Conservation (phyloP, 176 grass and related monocot species). For the Typha latifolia region DNA sequence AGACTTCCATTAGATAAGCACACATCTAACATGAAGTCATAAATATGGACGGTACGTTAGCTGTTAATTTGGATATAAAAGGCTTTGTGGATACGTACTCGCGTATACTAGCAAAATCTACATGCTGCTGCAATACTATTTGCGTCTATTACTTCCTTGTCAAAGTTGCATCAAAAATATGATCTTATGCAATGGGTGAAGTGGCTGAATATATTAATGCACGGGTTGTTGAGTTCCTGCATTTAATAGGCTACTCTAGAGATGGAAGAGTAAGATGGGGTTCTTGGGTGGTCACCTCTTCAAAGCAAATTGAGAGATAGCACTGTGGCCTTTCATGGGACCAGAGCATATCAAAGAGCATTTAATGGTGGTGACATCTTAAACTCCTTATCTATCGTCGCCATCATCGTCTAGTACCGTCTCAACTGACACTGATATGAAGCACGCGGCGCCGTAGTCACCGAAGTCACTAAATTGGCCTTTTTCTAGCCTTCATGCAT, state of each 20-base stretch:
- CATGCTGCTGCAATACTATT: not conserved
- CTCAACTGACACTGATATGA: not conserved
- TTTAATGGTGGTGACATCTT: not conserved
- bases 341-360: not conserved
- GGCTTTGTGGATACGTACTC: not conserved
- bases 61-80: not conserved
- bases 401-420: not conserved
- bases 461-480: constrained; percentile 10
- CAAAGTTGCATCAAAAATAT: no score
- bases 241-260: not conserved
- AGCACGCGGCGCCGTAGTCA: constrained; percentile 6
- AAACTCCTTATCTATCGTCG: not conserved
- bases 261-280: not conserved
- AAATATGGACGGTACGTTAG: not conserved
- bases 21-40: not conserved
- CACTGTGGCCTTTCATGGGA: not conserved
- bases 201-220: no score
- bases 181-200: no score
- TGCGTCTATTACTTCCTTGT: no score
- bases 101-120: not conserved
- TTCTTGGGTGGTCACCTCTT: constrained; percentile 3
- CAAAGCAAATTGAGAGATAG: not conserved
- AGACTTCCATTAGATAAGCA: not conserved
- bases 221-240: not conserved
- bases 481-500: not conserved